Evolutionary conservation across 371 early-diverging fungal species (phyloP).

Genomic region (Funneliformis caledonium): DNA sequence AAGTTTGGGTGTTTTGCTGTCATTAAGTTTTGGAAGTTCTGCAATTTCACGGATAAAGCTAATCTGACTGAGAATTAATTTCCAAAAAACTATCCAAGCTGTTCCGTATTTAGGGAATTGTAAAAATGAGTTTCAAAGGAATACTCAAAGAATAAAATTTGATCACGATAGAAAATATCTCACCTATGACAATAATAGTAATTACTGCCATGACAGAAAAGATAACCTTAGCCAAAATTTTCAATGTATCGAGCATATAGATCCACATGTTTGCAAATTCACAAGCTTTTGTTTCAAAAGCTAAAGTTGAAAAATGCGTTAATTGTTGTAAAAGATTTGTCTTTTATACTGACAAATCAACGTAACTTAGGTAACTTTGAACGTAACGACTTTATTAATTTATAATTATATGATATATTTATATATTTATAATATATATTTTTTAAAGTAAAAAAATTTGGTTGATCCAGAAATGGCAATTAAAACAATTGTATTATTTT

Average conservation of each 20-base stretch:
- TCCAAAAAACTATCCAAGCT: constrained; percentile 32
- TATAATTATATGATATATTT: too few relatives aligned
- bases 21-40: constrained; percentile 23
- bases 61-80: constrained; percentile 14
- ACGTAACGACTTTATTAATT: too few relatives aligned
- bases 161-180: neutral
- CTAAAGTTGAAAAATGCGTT: too few relatives aligned
- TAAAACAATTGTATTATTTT: too few relatives aligned
- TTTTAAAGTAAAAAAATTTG: too few relatives aligned
- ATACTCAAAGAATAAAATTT: too few relatives aligned
- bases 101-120: neutral
- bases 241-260: neutral
- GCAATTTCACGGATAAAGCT: constrained; percentile 33
- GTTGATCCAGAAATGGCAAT: too few relatives aligned
- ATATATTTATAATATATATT: too few relatives aligned
- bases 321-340: too few relatives aligned
- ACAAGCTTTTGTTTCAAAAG: neutral
- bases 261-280: neutral
- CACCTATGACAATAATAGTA: neutral
- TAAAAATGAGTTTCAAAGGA: too few relatives aligned
- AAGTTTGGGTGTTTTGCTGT: neutral
- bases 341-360: too few relatives aligned
- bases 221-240: neutral
- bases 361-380: too few relatives aligned
- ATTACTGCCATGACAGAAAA: neutral